Percentiles rank a stretch among this genome's conserved stretches.
phyloP scores from a whole-genome alignment of 2,329 filamentous ascomycete genomes.

The Fusarium staphyleae region DNA sequence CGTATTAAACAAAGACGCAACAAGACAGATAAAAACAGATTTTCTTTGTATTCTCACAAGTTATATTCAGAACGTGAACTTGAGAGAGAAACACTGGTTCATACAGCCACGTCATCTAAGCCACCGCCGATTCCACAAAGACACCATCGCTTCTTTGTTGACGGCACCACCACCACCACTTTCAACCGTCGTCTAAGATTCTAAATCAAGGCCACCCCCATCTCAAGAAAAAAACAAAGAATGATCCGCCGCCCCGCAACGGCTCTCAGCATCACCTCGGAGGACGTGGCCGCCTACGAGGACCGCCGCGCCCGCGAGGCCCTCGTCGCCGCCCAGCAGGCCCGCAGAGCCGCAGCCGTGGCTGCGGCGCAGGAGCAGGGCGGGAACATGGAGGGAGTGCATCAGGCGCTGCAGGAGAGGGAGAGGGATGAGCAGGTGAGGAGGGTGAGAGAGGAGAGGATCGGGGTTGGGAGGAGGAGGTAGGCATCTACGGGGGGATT shows the following conservation, averaged over 20 bases:
- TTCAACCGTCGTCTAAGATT: too few species aligned
- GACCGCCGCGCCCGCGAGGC: conserved; percentile 61
- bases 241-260: conserved; percentile 76
- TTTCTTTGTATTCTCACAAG: background rate
- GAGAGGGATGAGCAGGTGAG: conserved; percentile 40
- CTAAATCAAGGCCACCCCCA: background rate
- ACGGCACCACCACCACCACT: too few species aligned
- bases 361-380: conserved; percentile 25
- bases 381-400: conserved; percentile 43
- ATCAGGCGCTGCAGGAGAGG: conserved; percentile 36
- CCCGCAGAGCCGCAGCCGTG: conserved; percentile 37
- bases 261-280: conserved; percentile 70
- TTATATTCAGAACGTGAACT: too few species aligned
- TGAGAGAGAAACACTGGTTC: too few species aligned
- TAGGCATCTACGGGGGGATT: background rate
- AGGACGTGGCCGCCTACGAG: conserved; percentile 75
- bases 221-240: conserved; percentile 13
- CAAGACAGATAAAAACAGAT: background rate
- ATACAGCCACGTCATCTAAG: background rate
- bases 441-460: conserved; percentile 50
- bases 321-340: conserved; percentile 45
- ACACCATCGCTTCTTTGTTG: background rate
- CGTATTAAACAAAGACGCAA: background rate
- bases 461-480: conserved; percentile 44
- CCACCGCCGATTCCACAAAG: background rate